phyloP scores from a whole-genome alignment of 2,329 filamentous ascomycete species.

The Hypoxylon sp. region DNA sequence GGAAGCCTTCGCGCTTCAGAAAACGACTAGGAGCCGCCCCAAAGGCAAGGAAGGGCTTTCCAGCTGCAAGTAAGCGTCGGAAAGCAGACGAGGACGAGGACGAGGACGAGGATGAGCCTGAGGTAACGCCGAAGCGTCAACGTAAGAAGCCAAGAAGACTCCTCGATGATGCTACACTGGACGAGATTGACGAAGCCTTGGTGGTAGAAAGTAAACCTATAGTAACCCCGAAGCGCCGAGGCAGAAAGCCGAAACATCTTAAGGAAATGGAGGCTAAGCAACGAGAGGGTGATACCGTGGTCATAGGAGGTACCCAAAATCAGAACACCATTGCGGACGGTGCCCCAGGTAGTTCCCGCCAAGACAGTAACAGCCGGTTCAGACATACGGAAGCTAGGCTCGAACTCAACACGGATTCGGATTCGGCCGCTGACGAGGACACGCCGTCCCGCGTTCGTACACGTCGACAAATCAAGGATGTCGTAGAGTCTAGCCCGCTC shows the following conservation, averaged over 20 bases:
- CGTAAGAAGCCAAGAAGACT: slow-evolving; percentile 45
- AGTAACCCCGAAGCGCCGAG: slow-evolving; percentile 47
- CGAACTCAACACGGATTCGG: slow-evolving; percentile 46
- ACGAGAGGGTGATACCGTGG: slow-evolving; percentile 27
- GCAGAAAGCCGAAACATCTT: slow-evolving; percentile 48
- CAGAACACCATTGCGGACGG: slow-evolving; percentile 11
- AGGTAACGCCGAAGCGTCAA: slow-evolving; percentile 45
- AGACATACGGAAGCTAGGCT: slow-evolving; percentile 51
- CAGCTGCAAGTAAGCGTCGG: slow-evolving; percentile 12
- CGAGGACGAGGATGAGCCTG: slow-evolving; percentile 37
- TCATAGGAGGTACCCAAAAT: slow-evolving; percentile 29
- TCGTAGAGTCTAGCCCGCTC: slow-evolving; percentile 51
- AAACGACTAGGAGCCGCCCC: slow-evolving; percentile 39
- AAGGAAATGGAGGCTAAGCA: slow-evolving; percentile 24
- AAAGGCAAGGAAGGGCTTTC: slow-evolving; percentile 37
- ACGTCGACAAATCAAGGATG: slow-evolving; percentile 42
- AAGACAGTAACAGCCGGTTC: slow-evolving; percentile 43
- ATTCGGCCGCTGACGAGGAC: slow-evolving; percentile 42
- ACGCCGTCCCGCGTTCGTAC: slow-evolving; percentile 44
- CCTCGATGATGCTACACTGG: slow-evolving; percentile 38
- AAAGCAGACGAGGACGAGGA: slow-evolving; percentile 23
- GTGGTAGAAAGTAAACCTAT: slow-evolving; percentile 31
- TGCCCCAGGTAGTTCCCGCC: slow-evolving; percentile 27
- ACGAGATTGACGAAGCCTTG: slow-evolving; percentile 40
- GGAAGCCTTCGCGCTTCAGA: slow-evolving; percentile 35